Conservation (phyloP, 2,329 filamentous ascomycete species). For the Emericellopsis cladophorae region DNA sequence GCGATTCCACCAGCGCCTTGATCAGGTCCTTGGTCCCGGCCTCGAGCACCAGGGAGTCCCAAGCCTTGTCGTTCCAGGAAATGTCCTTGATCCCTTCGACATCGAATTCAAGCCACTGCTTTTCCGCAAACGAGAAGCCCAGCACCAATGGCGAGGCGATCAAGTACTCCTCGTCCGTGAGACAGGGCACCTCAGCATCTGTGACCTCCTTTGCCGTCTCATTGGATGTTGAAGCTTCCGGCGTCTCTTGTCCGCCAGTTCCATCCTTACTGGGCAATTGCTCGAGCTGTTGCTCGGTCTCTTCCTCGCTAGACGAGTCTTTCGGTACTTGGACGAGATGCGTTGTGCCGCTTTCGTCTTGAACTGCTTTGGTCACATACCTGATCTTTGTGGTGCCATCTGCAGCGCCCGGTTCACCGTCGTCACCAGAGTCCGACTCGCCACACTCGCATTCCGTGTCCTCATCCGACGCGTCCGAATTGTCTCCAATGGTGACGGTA, state of each 20-base stretch:
- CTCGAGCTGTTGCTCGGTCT: neutral
- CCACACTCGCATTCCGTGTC: conserved; percentile 18
- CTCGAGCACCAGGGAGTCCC: conserved; percentile 66
- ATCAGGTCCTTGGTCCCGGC: conserved; percentile 52
- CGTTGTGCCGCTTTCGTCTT: conserved; percentile 26
- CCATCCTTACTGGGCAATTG: neutral
- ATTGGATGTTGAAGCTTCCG: conserved; percentile 15
- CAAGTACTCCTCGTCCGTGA: conserved; percentile 73
- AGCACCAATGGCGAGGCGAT: conserved; percentile 75
- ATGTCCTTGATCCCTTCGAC: conserved; percentile 72
- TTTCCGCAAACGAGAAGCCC: conserved; percentile 79
- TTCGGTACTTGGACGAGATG: conserved; percentile 15
- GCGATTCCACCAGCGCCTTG: conserved; percentile 64
- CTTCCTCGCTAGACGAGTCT: conserved; percentile 14
- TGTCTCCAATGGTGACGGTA: conserved; percentile 32
- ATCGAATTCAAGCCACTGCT: conserved; percentile 80
- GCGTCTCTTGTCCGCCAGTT: conserved; percentile 28
- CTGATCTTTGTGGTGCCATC: conserved; percentile 26
- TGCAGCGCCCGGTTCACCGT: conserved; percentile 20
- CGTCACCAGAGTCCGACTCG: conserved; percentile 17
- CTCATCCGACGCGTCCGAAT: conserved; percentile 24
- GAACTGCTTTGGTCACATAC: conserved; percentile 39
- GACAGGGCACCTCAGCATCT: conserved; percentile 22
- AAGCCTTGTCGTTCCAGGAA: conserved; percentile 72
- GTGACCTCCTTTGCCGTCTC: neutral